phyloP scores from a whole-genome alignment of 2,329 filamentous ascomycete genomes.

The Colletotrichum liaoningense region DNA sequence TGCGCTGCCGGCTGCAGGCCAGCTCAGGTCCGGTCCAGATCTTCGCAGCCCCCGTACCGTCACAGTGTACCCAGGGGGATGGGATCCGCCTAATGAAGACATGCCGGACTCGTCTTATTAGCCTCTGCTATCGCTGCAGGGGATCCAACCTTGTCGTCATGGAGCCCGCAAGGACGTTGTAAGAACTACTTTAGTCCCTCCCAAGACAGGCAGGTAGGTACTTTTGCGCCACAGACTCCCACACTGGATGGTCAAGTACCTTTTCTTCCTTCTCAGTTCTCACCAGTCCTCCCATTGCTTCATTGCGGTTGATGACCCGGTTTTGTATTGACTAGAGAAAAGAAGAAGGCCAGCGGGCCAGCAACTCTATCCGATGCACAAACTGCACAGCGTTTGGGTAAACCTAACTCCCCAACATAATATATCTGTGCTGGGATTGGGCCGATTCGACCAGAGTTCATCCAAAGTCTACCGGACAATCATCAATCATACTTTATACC shows the following conservation, averaged over 20 bases:
- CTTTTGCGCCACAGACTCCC: slow-evolving; percentile 26
- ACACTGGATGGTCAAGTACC: slow-evolving; percentile 15
- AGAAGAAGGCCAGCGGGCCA: not conserved
- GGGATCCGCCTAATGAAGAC: slow-evolving; percentile 36
- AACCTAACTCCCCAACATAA: too few relatives aligned
- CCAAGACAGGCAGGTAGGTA: slow-evolving; percentile 34
- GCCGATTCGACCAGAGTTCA: not conserved
- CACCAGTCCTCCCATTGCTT: not conserved
- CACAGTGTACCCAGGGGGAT: slow-evolving; percentile 36
- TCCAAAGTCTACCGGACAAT: slow-evolving; percentile 6
- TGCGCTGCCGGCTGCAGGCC: slow-evolving; percentile 30
- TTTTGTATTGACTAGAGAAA: not conserved
- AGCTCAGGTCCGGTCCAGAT: slow-evolving; percentile 32
- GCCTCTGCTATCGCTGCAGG: slow-evolving; percentile 35
- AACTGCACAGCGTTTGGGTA: not conserved
- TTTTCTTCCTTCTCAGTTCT: not conserved
- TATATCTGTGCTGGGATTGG: not conserved
- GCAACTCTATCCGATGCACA: not conserved
- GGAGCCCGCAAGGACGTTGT: slow-evolving; percentile 23
- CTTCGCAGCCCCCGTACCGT: slow-evolving; percentile 29
- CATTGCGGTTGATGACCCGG: not conserved
- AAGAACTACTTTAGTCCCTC: slow-evolving; percentile 13
- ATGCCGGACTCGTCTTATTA: slow-evolving; percentile 38
- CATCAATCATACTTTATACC: not conserved
- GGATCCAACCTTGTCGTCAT: slow-evolving; percentile 26